phyloP scores from a whole-genome alignment of 2,329 filamentous ascomycete species.

The Aspergillus eucalypticola region DNA sequence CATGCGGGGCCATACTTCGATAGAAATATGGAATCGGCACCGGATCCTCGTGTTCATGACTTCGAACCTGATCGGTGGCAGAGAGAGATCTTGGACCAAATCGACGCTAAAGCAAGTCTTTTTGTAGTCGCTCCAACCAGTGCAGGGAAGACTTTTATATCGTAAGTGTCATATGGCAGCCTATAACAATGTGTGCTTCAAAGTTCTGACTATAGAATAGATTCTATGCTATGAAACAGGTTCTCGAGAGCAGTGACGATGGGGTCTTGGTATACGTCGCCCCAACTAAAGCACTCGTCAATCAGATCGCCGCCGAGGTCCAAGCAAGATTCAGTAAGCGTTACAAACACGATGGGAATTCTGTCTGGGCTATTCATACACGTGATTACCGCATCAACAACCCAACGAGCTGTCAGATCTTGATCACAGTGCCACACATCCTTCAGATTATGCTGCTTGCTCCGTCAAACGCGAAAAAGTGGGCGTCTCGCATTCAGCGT shows the following conservation, averaged over 20 bases:
- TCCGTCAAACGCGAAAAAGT: constrained; percentile 64
- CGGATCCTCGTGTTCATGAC: constrained; percentile 64
- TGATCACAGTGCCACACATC: constrained; percentile 77
- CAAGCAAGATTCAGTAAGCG: constrained; percentile 72
- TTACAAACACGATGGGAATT: constrained; percentile 60
- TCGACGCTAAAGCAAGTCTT: constrained; percentile 69
- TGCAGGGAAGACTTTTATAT: constrained; percentile 80
- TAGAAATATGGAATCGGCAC: constrained; percentile 67
- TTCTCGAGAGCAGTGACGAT: constrained; percentile 67
- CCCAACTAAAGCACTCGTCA: constrained; percentile 78
- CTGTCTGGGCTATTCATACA: constrained; percentile 78
- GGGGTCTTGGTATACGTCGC: constrained; percentile 76
- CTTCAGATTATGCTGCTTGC: constrained; percentile 75
- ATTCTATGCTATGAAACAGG: constrained; percentile 80
- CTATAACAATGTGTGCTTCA: too few relatives aligned
- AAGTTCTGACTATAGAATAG: constrained; percentile 14
- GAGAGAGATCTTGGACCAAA: constrained; percentile 68
- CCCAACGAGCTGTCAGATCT: constrained; percentile 68
- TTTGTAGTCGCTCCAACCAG: constrained; percentile 77
- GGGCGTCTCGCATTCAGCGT: constrained; percentile 67
- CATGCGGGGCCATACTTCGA: constrained; percentile 74
- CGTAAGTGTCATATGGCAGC: constrained; percentile 22
- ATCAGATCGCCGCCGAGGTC: constrained; percentile 79
- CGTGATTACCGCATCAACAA: constrained; percentile 75
- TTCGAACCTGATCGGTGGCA: constrained; percentile 80